Evolutionary conservation across 805 yeast genomes (phyloP).

Genomic region (Yarrowia osloensis): DNA sequence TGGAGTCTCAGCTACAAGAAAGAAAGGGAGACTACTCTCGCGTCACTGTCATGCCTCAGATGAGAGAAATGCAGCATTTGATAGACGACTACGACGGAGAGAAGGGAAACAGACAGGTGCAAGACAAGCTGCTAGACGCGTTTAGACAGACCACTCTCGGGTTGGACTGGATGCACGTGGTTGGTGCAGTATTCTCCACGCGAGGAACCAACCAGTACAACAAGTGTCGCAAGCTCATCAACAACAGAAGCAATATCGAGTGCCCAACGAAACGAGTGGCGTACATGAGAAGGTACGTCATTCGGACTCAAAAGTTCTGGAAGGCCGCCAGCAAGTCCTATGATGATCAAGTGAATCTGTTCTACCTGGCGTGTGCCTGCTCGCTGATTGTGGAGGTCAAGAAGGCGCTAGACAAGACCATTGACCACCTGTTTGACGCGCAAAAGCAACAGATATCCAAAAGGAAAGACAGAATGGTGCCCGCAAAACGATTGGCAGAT

Average conservation of each 20-base stretch:
- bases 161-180: constrained; percentile 14
- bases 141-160: not conserved
- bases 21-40: not conserved
- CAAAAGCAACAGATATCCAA: not conserved
- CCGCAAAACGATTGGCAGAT: not conserved
- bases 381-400: not conserved
- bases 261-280: not conserved
- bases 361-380: not conserved
- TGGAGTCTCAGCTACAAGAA: not conserved
- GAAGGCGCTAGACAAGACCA: not conserved
- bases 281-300: not conserved
- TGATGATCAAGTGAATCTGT: not conserved
- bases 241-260: constrained; percentile 1
- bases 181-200: not conserved
- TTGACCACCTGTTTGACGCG: not conserved
- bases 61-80: not conserved
- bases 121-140: not conserved
- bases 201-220: constrained; percentile 7
- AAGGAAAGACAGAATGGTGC: not conserved
- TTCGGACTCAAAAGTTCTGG: not conserved
- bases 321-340: not conserved
- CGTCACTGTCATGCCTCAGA: not conserved
- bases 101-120: not conserved
- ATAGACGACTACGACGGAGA: constrained; percentile 5
- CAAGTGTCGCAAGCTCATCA: constrained; percentile 2